Evolutionary conservation across 2,329 filamentous ascomycete genomes (phyloP), one percentile per base, ranked within the genome.

Genomic region (Fusarium agapanthi): DNA sequence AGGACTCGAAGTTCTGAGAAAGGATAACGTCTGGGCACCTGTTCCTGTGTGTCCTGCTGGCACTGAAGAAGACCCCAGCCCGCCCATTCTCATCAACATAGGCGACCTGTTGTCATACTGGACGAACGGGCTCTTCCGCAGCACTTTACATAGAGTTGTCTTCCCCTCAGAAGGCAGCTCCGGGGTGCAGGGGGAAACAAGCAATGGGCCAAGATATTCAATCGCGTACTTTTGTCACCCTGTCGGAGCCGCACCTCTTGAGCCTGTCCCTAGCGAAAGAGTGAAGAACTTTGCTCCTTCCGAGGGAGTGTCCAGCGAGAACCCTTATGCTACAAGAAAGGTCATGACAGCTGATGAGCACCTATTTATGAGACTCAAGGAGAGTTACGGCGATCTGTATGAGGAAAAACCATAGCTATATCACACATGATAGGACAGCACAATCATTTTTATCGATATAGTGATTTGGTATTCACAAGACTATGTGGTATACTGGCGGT

Each of bases 71-170:
- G 89, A 91, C 75, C 84, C 84, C 14, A 88, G 85, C 44, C 91
- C 89, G n/a, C 95, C 92, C 3, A 94, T 95, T 86, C 81, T 98
- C 86, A 81, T 98, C 90, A 84, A 96, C 85, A 88, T 95, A 83
- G 83, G 92, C 82, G 84, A 91, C 80, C 78, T 92, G 79, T 83
- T 92, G 68, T 92, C 90, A 38, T 96, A 97, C 81, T 98, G 95
- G 95, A 98, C 96, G 2, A 92, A 93, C 72, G 95, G 95, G 0
- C 82, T 98, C 51, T 87, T 98, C 71, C 92, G 94, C 76, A 95
- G 92, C 75, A 98, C 95, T 1, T 90, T 98, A 11, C 96, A 98
- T 79, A 87, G 95, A 16, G 96, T 98, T 35, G 90, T 95, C 0
- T 96, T 97, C 73, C 83, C 86, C 0, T 65, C 73, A 1, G 76